These are phyloP conservation scores for Ophiosphaerella korrae DNA, from an alignment of 2,329 filamentous ascomycete genomes.

Conservation along the genomic window DNA sequence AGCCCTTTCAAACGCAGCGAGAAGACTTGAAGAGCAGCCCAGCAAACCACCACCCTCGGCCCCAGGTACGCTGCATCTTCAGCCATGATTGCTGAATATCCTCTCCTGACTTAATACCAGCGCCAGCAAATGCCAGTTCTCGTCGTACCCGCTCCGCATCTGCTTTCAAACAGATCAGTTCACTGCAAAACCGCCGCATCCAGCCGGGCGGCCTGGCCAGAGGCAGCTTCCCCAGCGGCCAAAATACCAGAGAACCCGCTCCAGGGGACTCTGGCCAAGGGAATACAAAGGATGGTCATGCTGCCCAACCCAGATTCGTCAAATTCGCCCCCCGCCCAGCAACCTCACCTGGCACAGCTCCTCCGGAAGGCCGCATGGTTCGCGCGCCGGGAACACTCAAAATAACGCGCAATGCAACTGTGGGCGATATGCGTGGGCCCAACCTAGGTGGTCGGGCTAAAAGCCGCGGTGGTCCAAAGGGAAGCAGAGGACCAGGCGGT, in stretches of 20 bases:
- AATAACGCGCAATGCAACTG: conserved; percentile 16
- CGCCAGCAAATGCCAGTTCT: conserved; percentile 17
- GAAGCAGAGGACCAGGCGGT: conserved; percentile 4
- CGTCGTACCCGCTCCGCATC: conserved; percentile 32
- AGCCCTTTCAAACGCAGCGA: conserved; percentile 33
- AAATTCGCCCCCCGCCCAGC: conserved; percentile 12
- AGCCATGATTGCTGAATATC: background rate
- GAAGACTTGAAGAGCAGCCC: conserved; percentile 29
- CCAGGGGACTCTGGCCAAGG: background rate
- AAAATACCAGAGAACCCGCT: conserved; percentile 9
- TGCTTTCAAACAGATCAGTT: conserved; percentile 32
- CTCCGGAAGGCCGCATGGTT: conserved; percentile 34
- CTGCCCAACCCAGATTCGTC: conserved; percentile 14
- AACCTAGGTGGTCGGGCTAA: conserved; percentile 31
- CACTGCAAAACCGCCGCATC: conserved; percentile 28
- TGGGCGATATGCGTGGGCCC: conserved; percentile 23
- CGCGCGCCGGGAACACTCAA: conserved; percentile 38
- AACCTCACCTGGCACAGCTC: conserved; percentile 11
- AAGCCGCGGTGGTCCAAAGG: conserved; percentile 8
- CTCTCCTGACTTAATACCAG: conserved; percentile 15
- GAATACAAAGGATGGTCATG: background rate
- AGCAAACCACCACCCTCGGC: conserved; percentile 20
- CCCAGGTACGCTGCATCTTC: conserved; percentile 22
- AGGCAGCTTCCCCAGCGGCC: conserved; percentile 29
- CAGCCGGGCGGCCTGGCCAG: conserved; percentile 22